phyloP scores from a whole-genome alignment of 2,329 filamentous ascomycete species.

The Ophiostoma australiae region DNA sequence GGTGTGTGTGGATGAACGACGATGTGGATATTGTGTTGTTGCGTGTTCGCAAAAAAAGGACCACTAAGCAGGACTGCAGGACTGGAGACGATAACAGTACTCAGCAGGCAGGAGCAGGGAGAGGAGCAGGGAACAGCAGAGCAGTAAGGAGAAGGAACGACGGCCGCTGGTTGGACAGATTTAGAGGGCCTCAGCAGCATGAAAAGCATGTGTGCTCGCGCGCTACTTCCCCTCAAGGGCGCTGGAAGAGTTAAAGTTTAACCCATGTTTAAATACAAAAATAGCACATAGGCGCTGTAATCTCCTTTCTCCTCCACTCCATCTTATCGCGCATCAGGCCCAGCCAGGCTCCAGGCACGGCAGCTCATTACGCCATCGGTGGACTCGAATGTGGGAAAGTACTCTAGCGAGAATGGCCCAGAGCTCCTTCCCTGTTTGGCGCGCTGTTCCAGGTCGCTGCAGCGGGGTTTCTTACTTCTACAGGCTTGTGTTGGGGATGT shows the following conservation, averaged over 20 bases:
- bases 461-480: background rate
- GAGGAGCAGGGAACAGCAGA: background rate
- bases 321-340: conserved; percentile 6
- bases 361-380: background rate
- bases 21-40: conserved; percentile 15
- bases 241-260: background rate
- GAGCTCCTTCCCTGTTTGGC: background rate
- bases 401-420: background rate
- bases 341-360: background rate
- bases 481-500: background rate
- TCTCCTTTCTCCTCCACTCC: background rate
- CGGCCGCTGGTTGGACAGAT: background rate
- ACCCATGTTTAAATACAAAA: background rate
- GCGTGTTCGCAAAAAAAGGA: conserved; percentile 11
- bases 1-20: conserved; percentile 6
- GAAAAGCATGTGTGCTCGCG: background rate
- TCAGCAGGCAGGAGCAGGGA: background rate
- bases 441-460: background rate
- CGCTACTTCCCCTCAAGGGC: background rate
- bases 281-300: background rate
- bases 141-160: background rate
- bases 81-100: background rate
- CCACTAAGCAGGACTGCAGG: background rate
- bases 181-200: background rate
- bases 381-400: background rate